Evolutionary conservation across 2,329 filamentous ascomycete genomes (phyloP), one percentile per base, ranked within the genome.

Genomic region (Calonectria fujianensis): DNA sequence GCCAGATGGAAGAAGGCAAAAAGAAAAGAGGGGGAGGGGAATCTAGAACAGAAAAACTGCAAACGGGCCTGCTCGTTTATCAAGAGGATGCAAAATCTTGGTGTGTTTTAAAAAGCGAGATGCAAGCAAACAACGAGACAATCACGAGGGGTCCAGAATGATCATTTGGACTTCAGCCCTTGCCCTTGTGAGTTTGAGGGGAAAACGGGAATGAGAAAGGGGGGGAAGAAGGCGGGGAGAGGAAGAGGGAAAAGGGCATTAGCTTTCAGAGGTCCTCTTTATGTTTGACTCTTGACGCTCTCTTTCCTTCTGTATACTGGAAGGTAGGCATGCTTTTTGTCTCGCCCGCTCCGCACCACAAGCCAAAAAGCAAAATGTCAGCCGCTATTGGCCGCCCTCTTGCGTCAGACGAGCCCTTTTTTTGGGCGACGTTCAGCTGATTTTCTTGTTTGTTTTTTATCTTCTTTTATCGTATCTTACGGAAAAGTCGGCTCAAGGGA

Each of bases 281-380:
- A 63, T 63, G 57, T 63, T 63, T 63, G 57, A 41, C 57, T 63
- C 35, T 61, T 57, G 52, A 39, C 32, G 16, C 37, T 64, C 27
- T 48, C 27, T n/a, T 65, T 65, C 32, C 61, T 45, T 65, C 29
- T 50, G 50, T 65, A 65, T 50, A 65, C 24, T 2, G 24, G 24
- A 24, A 32, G 31, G 9, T 7, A 29, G 61, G 61, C 27, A 48
- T 31, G 61, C 39, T 32, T 50, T 65, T 65, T 48, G 61, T 65
- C 35, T 52, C 37, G 39, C 27, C 51, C 37, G 51, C 52, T 35
- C 20, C 35, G 51, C 18, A 31, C 20, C 14, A 27, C 14, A 59
- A 59, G 41, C 39, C 16, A 45, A 69, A 69, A 59, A 61, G 24
- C 24, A 68, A 54, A 50, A 48, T 29, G 7, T 16, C 24, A 63